These are phyloP conservation scores for Penicillium cinerascens DNA, from an alignment of 495 filamentous ascomycete species.

Conservation along the genomic window DNA sequence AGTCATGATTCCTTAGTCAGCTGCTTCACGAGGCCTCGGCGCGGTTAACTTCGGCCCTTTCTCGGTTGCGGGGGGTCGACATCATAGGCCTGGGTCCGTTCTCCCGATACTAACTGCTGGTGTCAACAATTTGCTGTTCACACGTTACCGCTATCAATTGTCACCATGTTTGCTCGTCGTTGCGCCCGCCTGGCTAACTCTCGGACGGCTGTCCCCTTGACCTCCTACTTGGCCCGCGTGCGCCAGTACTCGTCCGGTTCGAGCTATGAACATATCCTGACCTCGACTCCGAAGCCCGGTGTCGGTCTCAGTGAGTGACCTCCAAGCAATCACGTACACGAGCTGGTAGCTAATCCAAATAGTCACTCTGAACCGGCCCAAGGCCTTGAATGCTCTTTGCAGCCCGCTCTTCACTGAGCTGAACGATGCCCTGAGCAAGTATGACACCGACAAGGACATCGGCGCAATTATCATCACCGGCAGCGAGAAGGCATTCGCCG, in stretches of 20 bases:
- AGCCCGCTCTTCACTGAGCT: slow-evolving; percentile 85
- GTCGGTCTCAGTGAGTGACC: slow-evolving; percentile 74
- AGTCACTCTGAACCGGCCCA: slow-evolving; percentile 96
- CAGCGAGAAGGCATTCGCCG: slow-evolving; percentile 80
- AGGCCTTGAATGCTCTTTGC: slow-evolving; percentile 88
- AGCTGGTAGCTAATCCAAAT: slow-evolving; percentile 4
- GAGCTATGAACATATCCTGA: slow-evolving; percentile 77
- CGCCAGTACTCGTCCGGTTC: slow-evolving; percentile 54
- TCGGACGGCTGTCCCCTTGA: slow-evolving; percentile 46
- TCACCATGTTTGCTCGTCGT: slow-evolving; percentile 53
- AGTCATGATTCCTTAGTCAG: background rate
- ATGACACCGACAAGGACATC: slow-evolving; percentile 67
- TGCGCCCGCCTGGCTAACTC: slow-evolving; percentile 57
- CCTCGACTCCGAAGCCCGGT: slow-evolving; percentile 77
- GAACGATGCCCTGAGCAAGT: slow-evolving; percentile 70
- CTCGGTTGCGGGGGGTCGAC: slow-evolving; percentile 27
- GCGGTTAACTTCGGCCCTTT: slow-evolving; percentile 31
- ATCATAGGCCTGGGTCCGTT: slow-evolving; percentile 13
- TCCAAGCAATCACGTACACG: background rate
- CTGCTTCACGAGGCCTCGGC: slow-evolving; percentile 31
- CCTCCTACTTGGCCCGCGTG: slow-evolving; percentile 47
- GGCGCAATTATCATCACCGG: slow-evolving; percentile 84
- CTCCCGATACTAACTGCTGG: background rate
- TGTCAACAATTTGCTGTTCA: background rate
- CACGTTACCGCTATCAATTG: slow-evolving; percentile 2